phyloP scores from a whole-genome alignment of 306 rosid species.

The Vachellia pachyceras region DNA sequence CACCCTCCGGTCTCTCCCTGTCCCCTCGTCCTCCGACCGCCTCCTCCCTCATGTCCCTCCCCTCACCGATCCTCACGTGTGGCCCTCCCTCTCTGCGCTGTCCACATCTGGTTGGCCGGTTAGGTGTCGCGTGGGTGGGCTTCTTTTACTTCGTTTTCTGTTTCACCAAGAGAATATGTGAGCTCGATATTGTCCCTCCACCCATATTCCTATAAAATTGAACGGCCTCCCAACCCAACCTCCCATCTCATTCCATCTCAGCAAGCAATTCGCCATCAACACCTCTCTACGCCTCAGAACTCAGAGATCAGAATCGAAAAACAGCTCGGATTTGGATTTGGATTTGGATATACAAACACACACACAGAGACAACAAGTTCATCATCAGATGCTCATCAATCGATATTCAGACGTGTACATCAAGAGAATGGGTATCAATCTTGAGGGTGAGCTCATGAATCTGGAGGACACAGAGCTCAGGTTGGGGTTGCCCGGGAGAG shows the following conservation, averaged over 20 bases:
- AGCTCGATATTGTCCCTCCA: slow-evolving; percentile 51
- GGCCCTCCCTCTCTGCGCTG: slow-evolving; percentile 4
- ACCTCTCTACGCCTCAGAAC: neutral
- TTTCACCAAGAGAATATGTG: slow-evolving; percentile 47
- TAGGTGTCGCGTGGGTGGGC: slow-evolving; percentile 45
- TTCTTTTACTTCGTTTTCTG: neutral
- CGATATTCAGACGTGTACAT: too few species aligned
- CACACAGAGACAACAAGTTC: neutral
- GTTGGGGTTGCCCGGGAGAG: slow-evolving; percentile 67
- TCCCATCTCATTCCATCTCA: neutral
- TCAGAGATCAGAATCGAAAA: neutral
- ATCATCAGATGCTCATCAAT: too few species aligned
- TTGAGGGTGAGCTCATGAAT: slow-evolving; percentile 39
- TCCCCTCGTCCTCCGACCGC: slow-evolving; percentile 51
- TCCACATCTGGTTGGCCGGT: slow-evolving; percentile 39
- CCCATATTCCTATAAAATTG: slow-evolving; percentile 51
- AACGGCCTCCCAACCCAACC: neutral
- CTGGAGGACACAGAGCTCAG: slow-evolving; percentile 69
- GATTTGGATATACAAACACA: too few species aligned
- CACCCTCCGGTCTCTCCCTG: slow-evolving; percentile 35
- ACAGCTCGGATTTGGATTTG: neutral
- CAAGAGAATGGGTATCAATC: neutral
- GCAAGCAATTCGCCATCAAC: neutral
- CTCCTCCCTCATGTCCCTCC: too few species aligned
- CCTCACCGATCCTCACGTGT: too few species aligned